Evolutionary conservation across 768 basidiomycete species (phyloP).

Genomic region (Leccinum broughii): DNA sequence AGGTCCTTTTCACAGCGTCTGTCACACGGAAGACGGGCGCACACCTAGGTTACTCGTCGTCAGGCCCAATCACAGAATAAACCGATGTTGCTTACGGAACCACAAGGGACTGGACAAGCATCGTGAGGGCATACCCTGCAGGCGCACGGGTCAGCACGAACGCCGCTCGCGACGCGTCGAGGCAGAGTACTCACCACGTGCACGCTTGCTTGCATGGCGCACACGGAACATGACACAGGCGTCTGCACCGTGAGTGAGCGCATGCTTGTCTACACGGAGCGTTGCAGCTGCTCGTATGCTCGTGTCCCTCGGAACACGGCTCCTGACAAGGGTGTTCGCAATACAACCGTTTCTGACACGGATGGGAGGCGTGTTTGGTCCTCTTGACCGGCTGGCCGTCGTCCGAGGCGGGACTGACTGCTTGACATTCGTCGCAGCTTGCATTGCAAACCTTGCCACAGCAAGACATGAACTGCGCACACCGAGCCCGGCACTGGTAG

Average conservation of each 20-base stretch:
- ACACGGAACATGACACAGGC: conserved; percentile 53
- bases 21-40: conserved; percentile 66
- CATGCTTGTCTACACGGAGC: conserved; percentile 55
- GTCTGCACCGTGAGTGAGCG: conserved; percentile 49
- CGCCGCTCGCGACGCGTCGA: neutral
- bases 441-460: conserved; percentile 53
- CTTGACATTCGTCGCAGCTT: conserved; percentile 51
- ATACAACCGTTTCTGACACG: conserved; percentile 51
- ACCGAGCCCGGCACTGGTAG: conserved; percentile 42
- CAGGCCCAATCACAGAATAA: neutral
- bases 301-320: conserved; percentile 50
- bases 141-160: conserved; percentile 2
- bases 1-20: conserved; percentile 48
- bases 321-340: conserved; percentile 57
- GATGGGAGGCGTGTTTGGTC: conserved; percentile 43
- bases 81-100: conserved; percentile 50
- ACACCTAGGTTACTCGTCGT: conserved; percentile 43
- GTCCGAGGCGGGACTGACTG: conserved; percentile 2
- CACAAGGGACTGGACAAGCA: conserved; percentile 62
- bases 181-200: conserved; percentile 42
- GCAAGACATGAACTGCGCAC: conserved; percentile 48
- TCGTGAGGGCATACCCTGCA: conserved; percentile 56
- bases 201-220: conserved; percentile 65
- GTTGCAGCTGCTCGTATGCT: conserved; percentile 48
- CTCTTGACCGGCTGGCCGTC: conserved; percentile 22